Evolutionary conservation across 768 basidiomycete genomes (phyloP).

Genomic region (Pleurotus giganteus): DNA sequence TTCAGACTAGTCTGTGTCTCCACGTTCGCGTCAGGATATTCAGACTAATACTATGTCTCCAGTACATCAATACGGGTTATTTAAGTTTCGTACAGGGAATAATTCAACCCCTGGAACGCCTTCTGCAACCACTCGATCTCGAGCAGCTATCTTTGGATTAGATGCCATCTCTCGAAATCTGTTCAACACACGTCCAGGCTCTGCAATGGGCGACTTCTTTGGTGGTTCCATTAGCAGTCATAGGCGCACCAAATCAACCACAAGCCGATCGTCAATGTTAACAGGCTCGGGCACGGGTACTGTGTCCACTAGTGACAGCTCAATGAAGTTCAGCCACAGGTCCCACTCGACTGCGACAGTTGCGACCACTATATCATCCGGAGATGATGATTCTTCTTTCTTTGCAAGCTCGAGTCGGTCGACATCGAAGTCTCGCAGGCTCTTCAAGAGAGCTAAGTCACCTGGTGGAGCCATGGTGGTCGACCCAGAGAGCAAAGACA

Average conservation of each 20-base stretch:
- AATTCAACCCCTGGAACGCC: slow-evolving; percentile 85
- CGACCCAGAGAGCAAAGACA: slow-evolving; percentile 38
- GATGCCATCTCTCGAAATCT: slow-evolving; percentile 90
- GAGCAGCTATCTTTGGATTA: slow-evolving; percentile 84
- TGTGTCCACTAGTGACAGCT: slow-evolving; percentile 63
- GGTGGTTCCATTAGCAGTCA: slow-evolving; percentile 68
- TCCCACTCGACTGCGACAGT: slow-evolving; percentile 65
- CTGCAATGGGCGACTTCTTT: slow-evolving; percentile 73
- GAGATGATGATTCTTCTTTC: slow-evolving; percentile 60
- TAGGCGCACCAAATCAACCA: slow-evolving; percentile 65
- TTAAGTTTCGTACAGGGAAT: slow-evolving; percentile 77
- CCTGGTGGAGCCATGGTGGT: slow-evolving; percentile 26
- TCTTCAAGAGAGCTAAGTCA: slow-evolving; percentile 40
- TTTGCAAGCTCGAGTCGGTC: slow-evolving; percentile 32
- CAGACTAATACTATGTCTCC: slow-evolving; percentile 8
- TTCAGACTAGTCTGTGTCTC: slow-evolving; percentile 70
- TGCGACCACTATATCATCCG: slow-evolving; percentile 57
- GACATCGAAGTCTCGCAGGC: slow-evolving; percentile 47
- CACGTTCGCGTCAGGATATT: not conserved
- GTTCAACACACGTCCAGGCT: slow-evolving; percentile 70
- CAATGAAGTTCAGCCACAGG: slow-evolving; percentile 70
- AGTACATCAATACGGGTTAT: slow-evolving; percentile 90
- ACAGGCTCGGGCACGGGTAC: slow-evolving; percentile 53
- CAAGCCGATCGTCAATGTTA: slow-evolving; percentile 65
- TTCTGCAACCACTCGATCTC: slow-evolving; percentile 55